Conservation (phyloP, 148 eudicot genomes). For the Chenopodium berlandieri region DNA sequence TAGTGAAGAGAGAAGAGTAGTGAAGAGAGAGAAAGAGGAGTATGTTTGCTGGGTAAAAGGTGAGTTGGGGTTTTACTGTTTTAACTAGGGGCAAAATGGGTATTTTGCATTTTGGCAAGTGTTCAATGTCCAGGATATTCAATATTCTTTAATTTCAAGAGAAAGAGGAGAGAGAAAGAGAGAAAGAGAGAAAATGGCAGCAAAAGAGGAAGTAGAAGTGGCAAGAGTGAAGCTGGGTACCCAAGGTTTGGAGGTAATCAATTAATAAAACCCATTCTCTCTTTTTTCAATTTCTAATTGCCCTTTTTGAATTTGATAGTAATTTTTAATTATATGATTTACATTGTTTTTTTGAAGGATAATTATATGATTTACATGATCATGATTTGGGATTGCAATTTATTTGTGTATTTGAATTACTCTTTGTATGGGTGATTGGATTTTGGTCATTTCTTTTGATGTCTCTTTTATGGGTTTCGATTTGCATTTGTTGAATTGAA, state of each 20-base stretch:
- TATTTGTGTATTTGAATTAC: too few species aligned
- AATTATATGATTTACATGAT: not conserved
- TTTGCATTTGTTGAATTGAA: not conserved
- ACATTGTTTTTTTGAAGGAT: too few species aligned
- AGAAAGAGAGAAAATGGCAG: slow-evolving; percentile 26
- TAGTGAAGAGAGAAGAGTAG: too few species aligned
- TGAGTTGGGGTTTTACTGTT: too few species aligned
- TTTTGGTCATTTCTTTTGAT: not conserved
- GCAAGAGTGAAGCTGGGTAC: slow-evolving; percentile 39
- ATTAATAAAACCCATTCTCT: not conserved
- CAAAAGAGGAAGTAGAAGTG: slow-evolving; percentile 15
- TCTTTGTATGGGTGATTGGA: too few species aligned
- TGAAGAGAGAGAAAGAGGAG: too few species aligned
- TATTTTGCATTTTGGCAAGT: too few species aligned
- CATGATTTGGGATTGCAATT: not conserved
- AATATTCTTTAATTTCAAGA: too few species aligned
- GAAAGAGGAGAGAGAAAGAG: too few species aligned
- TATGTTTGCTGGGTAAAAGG: too few species aligned
- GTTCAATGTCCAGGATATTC: too few species aligned
- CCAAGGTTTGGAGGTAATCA: slow-evolving; percentile 41
- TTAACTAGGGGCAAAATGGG: too few species aligned
- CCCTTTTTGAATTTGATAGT: not conserved
- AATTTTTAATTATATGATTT: not conserved
- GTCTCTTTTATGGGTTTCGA: not conserved
- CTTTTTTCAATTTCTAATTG: not conserved